phyloP scores from a whole-genome alignment of 139 green algal species.

The Volvox reticuliferus region DNA sequence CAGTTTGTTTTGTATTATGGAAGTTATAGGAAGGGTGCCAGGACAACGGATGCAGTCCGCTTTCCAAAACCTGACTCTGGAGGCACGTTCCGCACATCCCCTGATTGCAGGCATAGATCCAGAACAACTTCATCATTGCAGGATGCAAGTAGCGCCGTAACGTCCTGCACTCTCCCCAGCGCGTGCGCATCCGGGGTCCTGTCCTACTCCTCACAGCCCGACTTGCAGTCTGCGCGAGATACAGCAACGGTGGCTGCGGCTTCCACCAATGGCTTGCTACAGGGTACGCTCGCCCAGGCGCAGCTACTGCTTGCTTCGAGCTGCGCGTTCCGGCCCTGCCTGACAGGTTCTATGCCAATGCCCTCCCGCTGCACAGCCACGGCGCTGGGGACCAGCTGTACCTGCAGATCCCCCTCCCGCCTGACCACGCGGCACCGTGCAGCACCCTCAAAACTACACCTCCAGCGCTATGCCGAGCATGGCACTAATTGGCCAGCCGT shows the following conservation, averaged over 20 bases:
- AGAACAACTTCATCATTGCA: not conserved
- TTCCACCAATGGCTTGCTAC: too few species aligned
- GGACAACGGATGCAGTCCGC: too few species aligned
- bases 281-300: not conserved
- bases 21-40: too few species aligned
- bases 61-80: too few species aligned
- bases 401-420: too few species aligned
- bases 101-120: not conserved
- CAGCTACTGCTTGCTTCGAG: not conserved
- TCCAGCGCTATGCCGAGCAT: too few species aligned
- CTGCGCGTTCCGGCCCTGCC: not conserved
- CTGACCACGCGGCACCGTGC: too few species aligned
- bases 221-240: not conserved
- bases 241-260: not conserved
- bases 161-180: not conserved
- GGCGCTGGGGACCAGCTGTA: not conserved
- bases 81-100: too few species aligned
- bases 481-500: too few species aligned
- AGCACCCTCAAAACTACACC: too few species aligned
- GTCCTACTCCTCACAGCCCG: not conserved
- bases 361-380: not conserved
- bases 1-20: too few species aligned
- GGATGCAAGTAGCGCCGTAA: not conserved
- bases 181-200: not conserved
- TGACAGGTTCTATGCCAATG: not conserved